Evolutionary conservation across 768 basidiomycete species (phyloP).

Genomic region (Mycena olivaceomarginata): DNA sequence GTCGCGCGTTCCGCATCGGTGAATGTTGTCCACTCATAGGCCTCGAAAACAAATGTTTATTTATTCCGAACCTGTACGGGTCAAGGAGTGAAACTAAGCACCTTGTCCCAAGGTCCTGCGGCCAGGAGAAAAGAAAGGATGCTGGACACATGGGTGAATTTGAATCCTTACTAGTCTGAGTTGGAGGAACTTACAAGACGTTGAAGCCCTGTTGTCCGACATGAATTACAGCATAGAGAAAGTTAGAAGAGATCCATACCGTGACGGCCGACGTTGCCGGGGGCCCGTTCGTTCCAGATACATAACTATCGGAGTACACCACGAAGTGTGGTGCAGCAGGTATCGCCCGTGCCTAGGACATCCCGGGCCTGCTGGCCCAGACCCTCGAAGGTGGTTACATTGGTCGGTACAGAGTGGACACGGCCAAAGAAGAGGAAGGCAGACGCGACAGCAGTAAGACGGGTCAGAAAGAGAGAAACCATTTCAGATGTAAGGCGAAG

Average conservation of each 20-base stretch:
- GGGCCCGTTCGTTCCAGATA: constrained; percentile 67
- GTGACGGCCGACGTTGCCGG: constrained; percentile 66
- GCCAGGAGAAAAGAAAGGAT: constrained; percentile 73
- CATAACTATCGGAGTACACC: constrained; percentile 63
- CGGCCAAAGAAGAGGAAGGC: constrained; percentile 6
- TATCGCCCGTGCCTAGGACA: constrained; percentile 59
- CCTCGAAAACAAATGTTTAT: constrained; percentile 47
- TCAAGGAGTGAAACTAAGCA: constrained; percentile 30
- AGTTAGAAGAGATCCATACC: constrained; percentile 50
- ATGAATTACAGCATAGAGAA: background rate
- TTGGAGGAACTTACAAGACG: constrained; percentile 65
- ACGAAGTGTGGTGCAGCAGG: constrained; percentile 73
- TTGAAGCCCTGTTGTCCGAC: constrained; percentile 68
- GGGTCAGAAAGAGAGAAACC: constrained; percentile 30
- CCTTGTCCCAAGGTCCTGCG: constrained; percentile 76
- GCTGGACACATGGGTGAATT: constrained; percentile 48
- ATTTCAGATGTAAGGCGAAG: constrained; percentile 25
- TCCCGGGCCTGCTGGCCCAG: constrained; percentile 55
- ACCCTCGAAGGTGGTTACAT: constrained; percentile 34
- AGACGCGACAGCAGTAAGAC: constrained; percentile 21
- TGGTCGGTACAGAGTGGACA: constrained; percentile 11
- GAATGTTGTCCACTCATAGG: constrained; percentile 71
- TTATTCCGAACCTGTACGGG: background rate
- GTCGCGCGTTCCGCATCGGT: constrained; percentile 66
- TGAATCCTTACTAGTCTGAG: background rate